These are phyloP conservation scores for Pelagomonas calceolata DNA, from an alignment of 108 stramenopile genomes.

Conservation along the genomic window DNA sequence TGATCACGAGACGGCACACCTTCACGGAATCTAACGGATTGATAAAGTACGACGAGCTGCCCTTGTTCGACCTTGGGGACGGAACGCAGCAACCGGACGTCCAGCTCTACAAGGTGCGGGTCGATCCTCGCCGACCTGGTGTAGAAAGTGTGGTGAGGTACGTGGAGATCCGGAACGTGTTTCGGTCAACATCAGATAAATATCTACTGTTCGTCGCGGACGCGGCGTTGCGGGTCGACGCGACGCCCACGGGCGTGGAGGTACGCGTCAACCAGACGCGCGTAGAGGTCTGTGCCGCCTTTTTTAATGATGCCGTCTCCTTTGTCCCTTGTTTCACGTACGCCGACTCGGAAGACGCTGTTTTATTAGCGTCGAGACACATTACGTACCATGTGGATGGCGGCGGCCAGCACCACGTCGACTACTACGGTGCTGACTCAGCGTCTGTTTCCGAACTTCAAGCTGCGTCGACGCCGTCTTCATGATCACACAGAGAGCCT, in stretches of 20 bases:
- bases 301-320: slow-evolving; percentile 43
- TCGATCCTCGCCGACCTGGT: slow-evolving; percentile 23
- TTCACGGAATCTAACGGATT: slow-evolving; percentile 36
- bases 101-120: slow-evolving; percentile 34
- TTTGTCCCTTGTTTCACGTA: slow-evolving; percentile 50
- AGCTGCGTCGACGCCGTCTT: too few species aligned
- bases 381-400: slow-evolving; percentile 37
- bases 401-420: slow-evolving; percentile 38
- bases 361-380: slow-evolving; percentile 38
- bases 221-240: slow-evolving; percentile 33
- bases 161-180: slow-evolving; percentile 42
- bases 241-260: slow-evolving; percentile 20
- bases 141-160: slow-evolving; percentile 47
- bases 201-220: slow-evolving; percentile 45
- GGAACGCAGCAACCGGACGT: slow-evolving; percentile 48
- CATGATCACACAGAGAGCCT: too few species aligned
- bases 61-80: slow-evolving; percentile 34
- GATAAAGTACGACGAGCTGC: slow-evolving; percentile 41
- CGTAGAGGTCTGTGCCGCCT: slow-evolving; percentile 36
- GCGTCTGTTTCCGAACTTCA: too few species aligned
- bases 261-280: slow-evolving; percentile 40
- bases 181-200: slow-evolving; percentile 26
- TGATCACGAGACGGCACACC: slow-evolving; percentile 32
- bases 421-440: slow-evolving; percentile 53
- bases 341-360: slow-evolving; percentile 40